Base-by-base conservation (phyloP, 1,284 basidiomycete species). In the Pseudozyma sp. region DNA sequence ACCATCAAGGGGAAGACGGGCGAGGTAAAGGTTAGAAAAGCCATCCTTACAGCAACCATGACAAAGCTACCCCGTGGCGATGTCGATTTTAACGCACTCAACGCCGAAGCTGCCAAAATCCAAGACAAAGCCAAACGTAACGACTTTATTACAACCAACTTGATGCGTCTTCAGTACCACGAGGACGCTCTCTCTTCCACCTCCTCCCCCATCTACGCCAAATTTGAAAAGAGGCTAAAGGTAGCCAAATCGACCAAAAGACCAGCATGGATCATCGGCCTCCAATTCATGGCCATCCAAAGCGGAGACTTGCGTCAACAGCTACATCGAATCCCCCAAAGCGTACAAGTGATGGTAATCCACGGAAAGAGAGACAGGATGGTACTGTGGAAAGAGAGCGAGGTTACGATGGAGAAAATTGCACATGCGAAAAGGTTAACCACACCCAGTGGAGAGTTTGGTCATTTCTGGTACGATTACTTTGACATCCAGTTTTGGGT, bases 401-500 rank as follows among this genome's bases (percentile, higher is more conserved):
- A 77, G 1, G n/a, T 60, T 12, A 65, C 77, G n/a, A n/a, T 53
- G 5, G 19, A 64, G 16, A 52, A 56, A 11, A 78, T 84, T 47
- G 54, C 51, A 8, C 73, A 81, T 47, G 81, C 80, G 1, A 18
- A 57, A 16, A 57, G 82, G 0, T 49, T 79, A 16, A 34, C 21
- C 18, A 51, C 67, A 25, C 39, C 62, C 3, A 13, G 21, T 13
- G 16, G 31, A 44, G 64, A 79, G 36, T 81, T 78, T 44, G 77
- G 67, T 47, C 77, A 79, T 52, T 77, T 79, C 40, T 76, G 77
- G 77, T 77, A 74, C 57, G 82, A 83, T 51, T 83, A 81, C 69
- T 81, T 77, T 42, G 54, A 60, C 25, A 21, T 76, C 31, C 13
- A 63, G 5, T 67, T 40, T 39, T 80, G 78, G 78, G 40, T 39